Conservation (phyloP, 371 early-diverging fungal genomes). For the Spraguea lophii region DNA sequence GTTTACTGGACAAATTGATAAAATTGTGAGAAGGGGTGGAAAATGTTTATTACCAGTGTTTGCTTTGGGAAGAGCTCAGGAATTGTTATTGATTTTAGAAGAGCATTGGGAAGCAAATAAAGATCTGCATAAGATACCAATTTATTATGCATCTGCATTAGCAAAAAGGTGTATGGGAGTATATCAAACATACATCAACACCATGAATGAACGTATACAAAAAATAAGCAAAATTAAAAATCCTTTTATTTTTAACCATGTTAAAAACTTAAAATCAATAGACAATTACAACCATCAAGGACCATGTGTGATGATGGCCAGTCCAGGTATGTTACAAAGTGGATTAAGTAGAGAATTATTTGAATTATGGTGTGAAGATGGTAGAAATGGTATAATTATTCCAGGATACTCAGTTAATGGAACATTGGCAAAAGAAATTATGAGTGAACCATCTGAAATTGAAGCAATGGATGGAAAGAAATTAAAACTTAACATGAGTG, state of each 20-base stretch:
- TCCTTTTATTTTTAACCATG: conserved; percentile 90
- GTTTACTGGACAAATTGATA: conserved; percentile 57
- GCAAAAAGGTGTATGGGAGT: conserved; percentile 93
- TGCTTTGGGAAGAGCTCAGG: conserved; percentile 94
- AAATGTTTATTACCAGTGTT: conserved; percentile 93
- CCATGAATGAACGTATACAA: conserved; percentile 92
- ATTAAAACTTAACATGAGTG: conserved; percentile 66
- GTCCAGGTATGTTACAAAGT: conserved; percentile 97
- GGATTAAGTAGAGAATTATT: conserved; percentile 87
- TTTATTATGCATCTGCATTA: conserved; percentile 85
- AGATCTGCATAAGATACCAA: conserved; percentile 75
- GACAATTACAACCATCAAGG: conserved; percentile 80
- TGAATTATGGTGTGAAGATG: conserved; percentile 87
- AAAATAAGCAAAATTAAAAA: conserved; percentile 69
- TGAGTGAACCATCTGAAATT: conserved; percentile 79
- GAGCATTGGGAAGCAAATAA: conserved; percentile 91
- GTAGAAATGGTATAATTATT: conserved; percentile 77
- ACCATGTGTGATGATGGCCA: conserved; percentile 97
- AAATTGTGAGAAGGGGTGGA: conserved; percentile 79
- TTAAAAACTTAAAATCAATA: conserved; percentile 69
- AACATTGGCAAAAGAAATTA: conserved; percentile 78
- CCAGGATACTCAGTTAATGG: conserved; percentile 98
- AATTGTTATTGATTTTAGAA: conserved; percentile 85
- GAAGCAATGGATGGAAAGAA: conserved; percentile 59
- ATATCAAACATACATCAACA: conserved; percentile 93